Percentiles rank a stretch among this genome's conserved stretches.
Evolutionary conservation across 2,329 filamentous ascomycete genomes (phyloP).

Genomic region (Fusarium sp.): DNA sequence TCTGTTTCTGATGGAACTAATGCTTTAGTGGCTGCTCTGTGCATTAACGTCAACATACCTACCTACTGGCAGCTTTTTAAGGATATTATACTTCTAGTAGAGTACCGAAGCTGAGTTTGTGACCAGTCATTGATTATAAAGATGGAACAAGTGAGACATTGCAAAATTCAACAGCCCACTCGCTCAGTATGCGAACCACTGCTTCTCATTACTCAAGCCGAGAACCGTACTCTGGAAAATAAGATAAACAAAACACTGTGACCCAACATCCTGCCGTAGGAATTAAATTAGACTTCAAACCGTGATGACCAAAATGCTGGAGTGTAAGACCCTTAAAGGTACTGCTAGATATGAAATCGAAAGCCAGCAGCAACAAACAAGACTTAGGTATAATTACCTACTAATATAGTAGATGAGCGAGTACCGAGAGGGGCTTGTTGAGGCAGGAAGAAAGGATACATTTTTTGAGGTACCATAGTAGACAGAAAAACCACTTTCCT

Average conservation of each 20-base stretch:
- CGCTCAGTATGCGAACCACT: not conserved
- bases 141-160: not conserved
- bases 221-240: not conserved
- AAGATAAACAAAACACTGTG: not conserved
- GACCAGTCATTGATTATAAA: not conserved
- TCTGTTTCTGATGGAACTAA: conserved; percentile 8
- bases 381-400: not conserved
- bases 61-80: not conserved
- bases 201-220: not conserved
- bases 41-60: not conserved
- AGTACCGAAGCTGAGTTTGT: not conserved
- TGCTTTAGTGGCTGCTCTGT: not conserved
- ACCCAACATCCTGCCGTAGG: too few relatives aligned
- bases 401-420: not conserved
- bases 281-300: not conserved
- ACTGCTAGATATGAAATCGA: not conserved
- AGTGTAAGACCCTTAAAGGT: not conserved
- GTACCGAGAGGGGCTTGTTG: not conserved
- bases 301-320: too few relatives aligned
- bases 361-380: not conserved
- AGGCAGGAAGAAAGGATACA: not conserved
- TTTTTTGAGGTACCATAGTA: not conserved
- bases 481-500: not conserved
- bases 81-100: not conserved
- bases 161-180: not conserved